Evolutionary conservation across 2,329 filamentous ascomycete species (phyloP).

Genomic region (Verticillium klebahnii): DNA sequence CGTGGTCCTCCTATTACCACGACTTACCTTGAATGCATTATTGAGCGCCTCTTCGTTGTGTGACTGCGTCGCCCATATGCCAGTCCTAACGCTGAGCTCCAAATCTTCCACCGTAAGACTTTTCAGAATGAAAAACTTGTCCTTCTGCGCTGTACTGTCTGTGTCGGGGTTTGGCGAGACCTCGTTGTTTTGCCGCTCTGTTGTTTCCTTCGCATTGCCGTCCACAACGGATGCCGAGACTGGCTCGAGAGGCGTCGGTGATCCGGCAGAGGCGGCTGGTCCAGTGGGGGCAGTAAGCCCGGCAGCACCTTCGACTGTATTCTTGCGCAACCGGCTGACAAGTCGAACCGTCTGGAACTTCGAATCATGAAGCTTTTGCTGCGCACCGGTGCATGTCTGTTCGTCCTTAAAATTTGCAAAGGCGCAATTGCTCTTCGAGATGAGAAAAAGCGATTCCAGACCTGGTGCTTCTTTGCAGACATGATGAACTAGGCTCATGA

Average conservation of each 20-base stretch:
- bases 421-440: slow-evolving; percentile 94
- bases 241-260: slow-evolving; percentile 4
- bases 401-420: slow-evolving; percentile 95
- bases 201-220: background rate
- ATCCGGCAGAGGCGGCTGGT: slow-evolving; percentile 36
- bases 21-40: slow-evolving; percentile 68
- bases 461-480: slow-evolving; percentile 76
- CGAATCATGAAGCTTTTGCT: slow-evolving; percentile 84
- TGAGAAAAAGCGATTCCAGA: slow-evolving; percentile 86
- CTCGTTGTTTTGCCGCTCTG: background rate
- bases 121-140: slow-evolving; percentile 89
- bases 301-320: slow-evolving; percentile 37
- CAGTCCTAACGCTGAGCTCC: slow-evolving; percentile 80
- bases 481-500: slow-evolving; percentile 84
- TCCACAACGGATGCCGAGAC: background rate
- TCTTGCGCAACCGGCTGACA: slow-evolving; percentile 74
- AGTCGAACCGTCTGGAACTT: slow-evolving; percentile 81
- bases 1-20: too few relatives aligned
- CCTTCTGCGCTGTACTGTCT: slow-evolving; percentile 37
- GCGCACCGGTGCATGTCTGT: slow-evolving; percentile 66
- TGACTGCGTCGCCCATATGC: slow-evolving; percentile 89
- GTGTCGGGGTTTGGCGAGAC: background rate
- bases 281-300: slow-evolving; percentile 50
- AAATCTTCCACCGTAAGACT: slow-evolving; percentile 88
- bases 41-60: slow-evolving; percentile 88